Conservation (phyloP, 371 early-diverging fungal species). For the Lichtheimia ornata region DNA sequence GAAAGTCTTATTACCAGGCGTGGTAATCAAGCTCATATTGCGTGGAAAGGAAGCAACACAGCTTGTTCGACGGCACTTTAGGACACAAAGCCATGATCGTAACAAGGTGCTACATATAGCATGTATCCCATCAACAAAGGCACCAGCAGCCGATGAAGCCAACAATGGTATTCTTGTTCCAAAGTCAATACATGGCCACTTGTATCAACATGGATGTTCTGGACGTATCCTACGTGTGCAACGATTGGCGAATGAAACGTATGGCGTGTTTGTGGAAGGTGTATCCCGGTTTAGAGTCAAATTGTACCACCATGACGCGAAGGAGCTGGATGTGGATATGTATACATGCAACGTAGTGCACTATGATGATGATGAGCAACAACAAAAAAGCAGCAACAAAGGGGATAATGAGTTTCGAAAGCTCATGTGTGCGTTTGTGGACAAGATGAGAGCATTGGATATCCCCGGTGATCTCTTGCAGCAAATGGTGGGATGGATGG, state of each 20-base stretch:
- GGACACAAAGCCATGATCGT: conserved; percentile 17
- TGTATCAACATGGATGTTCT: conserved; percentile 41
- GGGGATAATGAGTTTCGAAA: conserved; percentile 50
- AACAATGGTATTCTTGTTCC: conserved; percentile 16
- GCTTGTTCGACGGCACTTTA: conserved; percentile 28
- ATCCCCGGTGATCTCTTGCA: conserved; percentile 60
- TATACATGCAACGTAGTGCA: not conserved
- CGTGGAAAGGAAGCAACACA: conserved; percentile 37
- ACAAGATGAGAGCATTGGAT: conserved; percentile 68
- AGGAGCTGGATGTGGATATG: not conserved
- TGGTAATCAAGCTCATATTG: conserved; percentile 31
- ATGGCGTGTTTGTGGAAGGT: conserved; percentile 45
- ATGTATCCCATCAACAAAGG: not conserved
- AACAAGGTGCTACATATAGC: conserved; percentile 18
- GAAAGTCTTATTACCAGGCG: conserved; percentile 37
- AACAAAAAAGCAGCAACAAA: conserved; percentile 25
- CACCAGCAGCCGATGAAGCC: conserved; percentile 17
- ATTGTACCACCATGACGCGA: not conserved
- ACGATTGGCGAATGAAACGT: conserved; percentile 36
- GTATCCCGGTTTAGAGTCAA: conserved; percentile 35
- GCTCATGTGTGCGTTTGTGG: conserved; percentile 56
- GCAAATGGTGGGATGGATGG: conserved; percentile 65
- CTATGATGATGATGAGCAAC: conserved; percentile 4
- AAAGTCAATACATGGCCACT: conserved; percentile 5
- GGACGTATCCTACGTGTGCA: conserved; percentile 47